Evolutionary conservation across 2,329 filamentous ascomycete species (phyloP), one percentile per base, ranked within the genome.

Genomic region (Colletotrichum tropicale): DNA sequence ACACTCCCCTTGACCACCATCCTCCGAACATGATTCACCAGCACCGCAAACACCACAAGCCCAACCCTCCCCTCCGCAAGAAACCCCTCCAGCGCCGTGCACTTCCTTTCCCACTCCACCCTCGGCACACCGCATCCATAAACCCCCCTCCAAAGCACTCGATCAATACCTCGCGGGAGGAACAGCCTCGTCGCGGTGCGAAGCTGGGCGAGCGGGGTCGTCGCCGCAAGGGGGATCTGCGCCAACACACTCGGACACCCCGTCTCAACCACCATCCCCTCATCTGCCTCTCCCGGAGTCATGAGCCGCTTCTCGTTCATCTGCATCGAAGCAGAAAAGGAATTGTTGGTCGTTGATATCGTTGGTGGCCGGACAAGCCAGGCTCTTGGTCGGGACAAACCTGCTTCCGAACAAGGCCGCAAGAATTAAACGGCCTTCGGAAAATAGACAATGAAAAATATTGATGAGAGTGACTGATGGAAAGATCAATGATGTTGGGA

Each of bases 21-120:
- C 24, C 83, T 80, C 6, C 84, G 82, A 18, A 85, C 79, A 77
- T 88, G 86, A 80, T 87, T 83, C 30, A 83, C 56, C 15, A 87
- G 74, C 18, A 85, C 81, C 66, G 86, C 86, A 52, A 81, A 79
- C 16, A 81, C 52, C 58, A 86, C 78, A 65, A 81, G 8, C 1
- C 78, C 76, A 6, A 9, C 18, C 18, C 38, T 43, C 38, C 38
- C n/a, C 6, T 48, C 43, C 43, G 10, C 43, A 7, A 48, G 15
- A 83, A 77, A 3, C 79, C 78, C 7, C 76, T 69, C 9, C 77
- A 73, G 74, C 32, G 24, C 18, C 18, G 18, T 18, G 1, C 5
- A n/a, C 15, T 38, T 12, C 21, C 32, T 12, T 4, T 4, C 18
- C n/a, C 21, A 9, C 12, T 55, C 16, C 38, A 16, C 16, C 60